A percentile compares a stretch with the other conserved stretches of the same genome.
Evolutionary conservation across 1,284 basidiomycete species (phyloP).

Genomic region (Volvariella volvacea): DNA sequence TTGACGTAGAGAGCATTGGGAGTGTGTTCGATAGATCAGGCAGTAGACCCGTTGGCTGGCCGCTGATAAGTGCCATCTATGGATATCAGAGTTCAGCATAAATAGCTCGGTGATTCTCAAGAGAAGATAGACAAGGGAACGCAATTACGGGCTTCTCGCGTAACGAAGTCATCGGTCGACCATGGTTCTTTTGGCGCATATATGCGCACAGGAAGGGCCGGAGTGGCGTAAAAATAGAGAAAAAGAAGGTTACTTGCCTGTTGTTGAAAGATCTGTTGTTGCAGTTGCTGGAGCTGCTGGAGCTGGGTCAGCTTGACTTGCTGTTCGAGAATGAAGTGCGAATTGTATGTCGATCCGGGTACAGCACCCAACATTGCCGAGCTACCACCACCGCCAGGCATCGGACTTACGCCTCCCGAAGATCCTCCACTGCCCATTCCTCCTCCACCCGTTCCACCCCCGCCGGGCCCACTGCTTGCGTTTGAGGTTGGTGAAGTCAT

Average conservation of each 20-base stretch:
- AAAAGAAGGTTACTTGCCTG: slow-evolving; percentile 42
- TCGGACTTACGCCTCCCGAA: no score
- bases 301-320: slow-evolving; percentile 69
- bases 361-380: slow-evolving; percentile 6
- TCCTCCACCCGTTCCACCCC: no score
- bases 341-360: slow-evolving; percentile 15
- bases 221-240: slow-evolving; percentile 7
- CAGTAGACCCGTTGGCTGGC: slow-evolving; percentile 33
- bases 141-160: no score
- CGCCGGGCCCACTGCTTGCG: no score
- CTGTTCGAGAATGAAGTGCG: slow-evolving; percentile 35
- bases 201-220: background rate
- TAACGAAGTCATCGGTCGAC: no score
- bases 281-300: slow-evolving; percentile 71
- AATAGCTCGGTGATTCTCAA: slow-evolving; percentile 8
- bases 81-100: slow-evolving; percentile 5
- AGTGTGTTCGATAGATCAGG: slow-evolving; percentile 15
- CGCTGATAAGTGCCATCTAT: slow-evolving; percentile 69
- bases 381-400: background rate
- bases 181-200: no score
- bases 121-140: slow-evolving; percentile 8
- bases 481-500: no score
- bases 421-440: no score
- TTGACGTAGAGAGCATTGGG: background rate
- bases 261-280: slow-evolving; percentile 79